Conservation (phyloP, 2,329 filamentous ascomycete genomes). For the Ceratocystis destructans region DNA sequence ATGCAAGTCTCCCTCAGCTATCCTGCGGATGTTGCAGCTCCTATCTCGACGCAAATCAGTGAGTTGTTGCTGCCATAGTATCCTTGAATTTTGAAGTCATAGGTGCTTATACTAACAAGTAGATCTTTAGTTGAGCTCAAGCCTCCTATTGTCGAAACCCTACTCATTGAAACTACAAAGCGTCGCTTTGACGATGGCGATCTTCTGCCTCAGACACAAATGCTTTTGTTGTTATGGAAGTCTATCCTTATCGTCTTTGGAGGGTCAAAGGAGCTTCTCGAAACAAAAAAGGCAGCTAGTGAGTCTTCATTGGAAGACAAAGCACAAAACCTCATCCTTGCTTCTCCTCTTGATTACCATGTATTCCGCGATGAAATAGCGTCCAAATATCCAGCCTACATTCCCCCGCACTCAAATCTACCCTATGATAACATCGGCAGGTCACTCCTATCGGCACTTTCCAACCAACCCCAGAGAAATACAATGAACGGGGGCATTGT, state of each 20-base stretch:
- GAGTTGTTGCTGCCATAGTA: slow-evolving; percentile 24
- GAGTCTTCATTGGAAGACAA: slow-evolving; percentile 46
- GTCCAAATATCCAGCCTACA: slow-evolving; percentile 94
- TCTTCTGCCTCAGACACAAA: slow-evolving; percentile 48
- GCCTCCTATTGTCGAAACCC: slow-evolving; percentile 55
- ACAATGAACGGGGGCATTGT: slow-evolving; percentile 50
- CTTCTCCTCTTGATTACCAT: slow-evolving; percentile 91
- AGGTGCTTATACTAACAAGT: slow-evolving; percentile 19
- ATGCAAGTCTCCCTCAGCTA: slow-evolving; percentile 45
- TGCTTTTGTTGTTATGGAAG: slow-evolving; percentile 85
- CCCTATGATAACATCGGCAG: slow-evolving; percentile 83
- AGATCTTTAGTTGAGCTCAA: slow-evolving; percentile 39
- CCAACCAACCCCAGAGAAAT: slow-evolving; percentile 54
- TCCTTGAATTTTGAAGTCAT: not conserved
- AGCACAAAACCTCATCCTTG: slow-evolving; percentile 69
- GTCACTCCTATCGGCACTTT: slow-evolving; percentile 73
- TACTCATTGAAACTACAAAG: slow-evolving; percentile 55
- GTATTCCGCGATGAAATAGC: slow-evolving; percentile 92
- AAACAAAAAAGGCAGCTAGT: slow-evolving; percentile 58
- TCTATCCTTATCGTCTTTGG: slow-evolving; percentile 76
- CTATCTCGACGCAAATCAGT: slow-evolving; percentile 38
- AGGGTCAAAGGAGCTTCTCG: slow-evolving; percentile 56
- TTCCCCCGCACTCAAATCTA: slow-evolving; percentile 69
- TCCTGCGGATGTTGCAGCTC: slow-evolving; percentile 32
- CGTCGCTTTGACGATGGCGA: slow-evolving; percentile 60